Conservation (phyloP, 768 basidiomycete genomes). For the Suillus subalutaceus region DNA sequence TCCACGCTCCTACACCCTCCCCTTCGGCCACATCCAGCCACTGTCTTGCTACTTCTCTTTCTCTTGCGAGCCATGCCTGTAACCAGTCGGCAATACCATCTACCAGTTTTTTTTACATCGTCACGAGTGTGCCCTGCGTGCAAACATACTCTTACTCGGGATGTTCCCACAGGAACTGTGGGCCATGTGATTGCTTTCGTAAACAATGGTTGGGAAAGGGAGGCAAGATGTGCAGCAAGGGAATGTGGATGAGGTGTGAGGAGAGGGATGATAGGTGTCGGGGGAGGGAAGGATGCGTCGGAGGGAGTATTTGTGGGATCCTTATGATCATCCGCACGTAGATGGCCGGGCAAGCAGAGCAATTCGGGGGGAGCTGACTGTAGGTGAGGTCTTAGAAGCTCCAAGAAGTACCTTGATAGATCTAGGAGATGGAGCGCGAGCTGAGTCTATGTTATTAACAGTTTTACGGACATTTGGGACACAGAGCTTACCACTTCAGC, state of each 20-base stretch:
- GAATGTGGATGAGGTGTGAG: slow-evolving; percentile 76
- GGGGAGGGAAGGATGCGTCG: slow-evolving; percentile 18
- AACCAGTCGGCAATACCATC: slow-evolving; percentile 54
- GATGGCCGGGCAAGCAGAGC: slow-evolving; percentile 29
- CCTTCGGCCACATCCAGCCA: slow-evolving; percentile 21
- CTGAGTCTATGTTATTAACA: slow-evolving; percentile 36
- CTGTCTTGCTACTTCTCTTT: slow-evolving; percentile 1
- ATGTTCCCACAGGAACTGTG: slow-evolving; percentile 85
- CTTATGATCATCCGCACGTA: background rate
- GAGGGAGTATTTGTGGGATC: background rate
- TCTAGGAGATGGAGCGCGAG: slow-evolving; percentile 30
- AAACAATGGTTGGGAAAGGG: slow-evolving; percentile 44
- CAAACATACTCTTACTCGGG: slow-evolving; percentile 87
- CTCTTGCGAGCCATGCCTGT: slow-evolving; percentile 32
- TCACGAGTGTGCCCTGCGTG: slow-evolving; percentile 72
- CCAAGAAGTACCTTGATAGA: slow-evolving; percentile 34
- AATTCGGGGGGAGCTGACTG: slow-evolving; percentile 28
- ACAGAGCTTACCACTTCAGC: slow-evolving; percentile 47
- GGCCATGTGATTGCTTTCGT: slow-evolving; percentile 83
- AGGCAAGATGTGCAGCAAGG: slow-evolving; percentile 50
- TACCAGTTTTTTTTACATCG: slow-evolving; percentile 65
- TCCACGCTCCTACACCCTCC: slow-evolving; percentile 26
- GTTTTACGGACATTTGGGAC: slow-evolving; percentile 8
- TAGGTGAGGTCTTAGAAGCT: slow-evolving; percentile 34
- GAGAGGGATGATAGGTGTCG: slow-evolving; percentile 85